Evolutionary conservation across 2,329 filamentous ascomycete species (phyloP).

Genomic region (Diaporthe caulivora): DNA sequence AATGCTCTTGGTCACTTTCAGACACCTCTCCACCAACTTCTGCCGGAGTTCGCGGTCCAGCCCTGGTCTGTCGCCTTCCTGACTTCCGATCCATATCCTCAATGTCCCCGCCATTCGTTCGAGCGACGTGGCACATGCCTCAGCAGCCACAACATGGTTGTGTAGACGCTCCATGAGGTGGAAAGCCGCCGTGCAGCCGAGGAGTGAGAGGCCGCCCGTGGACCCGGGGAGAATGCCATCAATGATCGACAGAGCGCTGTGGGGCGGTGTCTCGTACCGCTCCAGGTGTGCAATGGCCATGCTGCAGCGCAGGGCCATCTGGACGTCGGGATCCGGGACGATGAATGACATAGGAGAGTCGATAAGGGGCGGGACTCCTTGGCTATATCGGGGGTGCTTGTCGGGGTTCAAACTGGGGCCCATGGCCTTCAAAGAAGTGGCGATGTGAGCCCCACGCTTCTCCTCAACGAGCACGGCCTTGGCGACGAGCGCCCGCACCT

Average conservation of each 20-base stretch:
- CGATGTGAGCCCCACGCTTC: conserved; percentile 68
- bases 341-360: conserved; percentile 57
- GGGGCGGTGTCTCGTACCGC: conserved; percentile 55
- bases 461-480: conserved; percentile 68
- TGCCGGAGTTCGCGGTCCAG: conserved; percentile 65
- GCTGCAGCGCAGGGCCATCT: conserved; percentile 69
- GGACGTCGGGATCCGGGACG: conserved; percentile 63
- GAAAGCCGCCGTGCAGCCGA: conserved; percentile 71
- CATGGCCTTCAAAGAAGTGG: conserved; percentile 66
- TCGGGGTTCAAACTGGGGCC: conserved; percentile 54
- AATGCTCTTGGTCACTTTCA: conserved; percentile 66
- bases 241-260: conserved; percentile 61
- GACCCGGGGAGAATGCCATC: conserved; percentile 60
- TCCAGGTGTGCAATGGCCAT: conserved; percentile 71
- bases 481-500: conserved; percentile 70
- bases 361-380: conserved; percentile 56
- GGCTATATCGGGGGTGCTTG: conserved; percentile 47
- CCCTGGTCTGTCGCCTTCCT: conserved; percentile 62
- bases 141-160: conserved; percentile 59
- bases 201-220: conserved; percentile 62
- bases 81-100: conserved; percentile 71
- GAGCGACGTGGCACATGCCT: conserved; percentile 61
- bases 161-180: conserved; percentile 68
- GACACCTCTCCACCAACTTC: conserved; percentile 67
- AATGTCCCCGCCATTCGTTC: conserved; percentile 70